These are phyloP conservation scores for Panicum miliaceum DNA, from an alignment of 176 grass and related monocot species.

Conservation along the genomic window DNA sequence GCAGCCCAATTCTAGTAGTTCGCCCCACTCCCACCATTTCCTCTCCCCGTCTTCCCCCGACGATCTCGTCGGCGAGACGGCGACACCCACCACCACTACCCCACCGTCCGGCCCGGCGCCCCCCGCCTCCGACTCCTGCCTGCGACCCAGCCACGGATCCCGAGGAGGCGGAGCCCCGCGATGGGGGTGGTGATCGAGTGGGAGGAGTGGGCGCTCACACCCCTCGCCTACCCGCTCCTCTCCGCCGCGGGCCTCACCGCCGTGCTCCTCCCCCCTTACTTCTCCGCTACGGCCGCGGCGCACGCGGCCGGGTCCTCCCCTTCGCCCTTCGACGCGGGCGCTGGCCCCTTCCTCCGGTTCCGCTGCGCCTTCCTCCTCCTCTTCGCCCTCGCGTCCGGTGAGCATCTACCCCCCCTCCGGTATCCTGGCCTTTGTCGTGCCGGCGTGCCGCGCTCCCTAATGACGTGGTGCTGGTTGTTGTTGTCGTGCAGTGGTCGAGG, in stretches of 20 bases:
- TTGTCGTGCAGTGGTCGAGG: conserved; percentile 62
- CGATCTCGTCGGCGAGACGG: conserved; percentile 35
- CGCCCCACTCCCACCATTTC: background rate
- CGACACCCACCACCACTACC: background rate
- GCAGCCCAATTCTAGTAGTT: background rate
- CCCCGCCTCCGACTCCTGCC: background rate
- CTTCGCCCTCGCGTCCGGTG: conserved; percentile 84
- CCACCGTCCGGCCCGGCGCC: background rate
- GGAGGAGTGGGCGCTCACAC: conserved; percentile 70
- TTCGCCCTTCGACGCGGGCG: conserved; percentile 59
- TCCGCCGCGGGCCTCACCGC: conserved; percentile 58
- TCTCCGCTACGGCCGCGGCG: conserved; percentile 32
- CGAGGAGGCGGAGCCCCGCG: background rate
- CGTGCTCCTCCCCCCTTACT: conserved; percentile 70
- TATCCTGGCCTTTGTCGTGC: background rate
- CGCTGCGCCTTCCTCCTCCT: conserved; percentile 74
- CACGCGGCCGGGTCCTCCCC: conserved; percentile 16
- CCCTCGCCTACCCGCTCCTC: conserved; percentile 68
- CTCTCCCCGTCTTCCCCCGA: background rate
- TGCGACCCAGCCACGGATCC: conserved; percentile 7
- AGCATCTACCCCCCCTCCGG: background rate
- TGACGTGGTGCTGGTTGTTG: conserved; percentile 12
- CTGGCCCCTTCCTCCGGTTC: conserved; percentile 64
- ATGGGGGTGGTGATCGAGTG: conserved; percentile 90
- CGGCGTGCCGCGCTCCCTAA: background rate